A percentile compares a stretch with the other conserved stretches of the same genome.
Conservation (phyloP, 176 grass and related monocot genomes). For the Carex parvula region DNA sequence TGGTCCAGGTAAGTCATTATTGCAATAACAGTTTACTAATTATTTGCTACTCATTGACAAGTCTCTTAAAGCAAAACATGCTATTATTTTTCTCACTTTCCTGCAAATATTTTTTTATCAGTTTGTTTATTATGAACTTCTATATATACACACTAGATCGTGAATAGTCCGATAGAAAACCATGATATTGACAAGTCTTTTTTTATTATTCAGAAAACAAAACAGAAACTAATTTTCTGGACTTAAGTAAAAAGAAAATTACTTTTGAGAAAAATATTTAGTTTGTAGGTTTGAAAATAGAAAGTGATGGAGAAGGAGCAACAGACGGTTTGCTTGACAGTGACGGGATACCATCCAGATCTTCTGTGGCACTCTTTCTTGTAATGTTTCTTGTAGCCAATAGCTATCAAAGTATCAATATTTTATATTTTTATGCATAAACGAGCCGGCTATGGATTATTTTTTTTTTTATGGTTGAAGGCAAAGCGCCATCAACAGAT, state of each 20-base stretch:
- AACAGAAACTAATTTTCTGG: neutral
- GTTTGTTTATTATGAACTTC: neutral
- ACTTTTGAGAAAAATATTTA: neutral
- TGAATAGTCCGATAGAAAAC: neutral
- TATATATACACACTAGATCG: no score
- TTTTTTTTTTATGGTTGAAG: no score
- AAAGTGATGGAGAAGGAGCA: conserved; percentile 19
- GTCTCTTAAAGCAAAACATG: neutral
- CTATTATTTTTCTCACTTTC: neutral
- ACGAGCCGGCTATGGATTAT: neutral
- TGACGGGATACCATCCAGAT: conserved; percentile 15
- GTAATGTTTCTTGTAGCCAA: neutral
- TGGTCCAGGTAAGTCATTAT: neutral
- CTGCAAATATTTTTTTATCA: neutral
- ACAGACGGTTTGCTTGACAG: conserved; percentile 20
- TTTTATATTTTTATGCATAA: neutral
- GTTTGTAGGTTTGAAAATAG: neutral
- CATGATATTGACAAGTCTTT: neutral
- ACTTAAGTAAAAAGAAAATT: no score
- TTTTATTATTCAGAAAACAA: neutral
- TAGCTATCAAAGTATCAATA: neutral
- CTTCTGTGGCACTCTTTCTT: neutral
- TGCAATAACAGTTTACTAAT: neutral
- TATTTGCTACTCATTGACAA: conserved; percentile 10
- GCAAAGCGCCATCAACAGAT: no score